Percentiles rank a stretch among this genome's conserved stretches.
phyloP scores from a whole-genome alignment of 495 filamentous ascomycete species.

The Penicillium canariense region DNA sequence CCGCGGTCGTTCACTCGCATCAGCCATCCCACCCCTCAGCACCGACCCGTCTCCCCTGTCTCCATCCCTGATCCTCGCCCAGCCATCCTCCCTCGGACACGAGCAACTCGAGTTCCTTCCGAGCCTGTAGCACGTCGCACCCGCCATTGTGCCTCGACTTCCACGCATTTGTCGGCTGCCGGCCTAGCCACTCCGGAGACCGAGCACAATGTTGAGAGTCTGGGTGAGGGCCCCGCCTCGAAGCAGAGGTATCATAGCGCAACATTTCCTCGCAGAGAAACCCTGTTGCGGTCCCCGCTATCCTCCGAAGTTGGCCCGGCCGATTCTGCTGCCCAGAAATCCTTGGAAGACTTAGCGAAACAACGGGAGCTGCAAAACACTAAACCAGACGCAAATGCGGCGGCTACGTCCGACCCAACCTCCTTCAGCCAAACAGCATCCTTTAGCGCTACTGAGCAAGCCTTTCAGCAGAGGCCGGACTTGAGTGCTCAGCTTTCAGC shows the following conservation, averaged over 20 bases:
- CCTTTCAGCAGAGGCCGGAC: constrained; percentile 25
- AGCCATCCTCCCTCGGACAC: constrained; percentile 26
- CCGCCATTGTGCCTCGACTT: constrained; percentile 29
- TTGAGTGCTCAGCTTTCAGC: constrained; percentile 32
- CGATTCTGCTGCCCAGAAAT: constrained; percentile 4
- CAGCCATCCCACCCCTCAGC: constrained; percentile 32
- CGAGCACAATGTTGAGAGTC: constrained; percentile 30
- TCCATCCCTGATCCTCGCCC: constrained; percentile 60
- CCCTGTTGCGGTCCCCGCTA: constrained; percentile 37
- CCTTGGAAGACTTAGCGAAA: not conserved
- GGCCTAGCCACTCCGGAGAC: constrained; percentile 48
- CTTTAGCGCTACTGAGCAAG: constrained; percentile 21
- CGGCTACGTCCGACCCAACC: constrained; percentile 14
- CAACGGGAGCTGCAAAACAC: constrained; percentile 14
- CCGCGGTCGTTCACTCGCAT: constrained; percentile 29
- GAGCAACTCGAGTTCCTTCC: constrained; percentile 32
- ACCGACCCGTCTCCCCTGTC: constrained; percentile 56
- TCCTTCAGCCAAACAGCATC: constrained; percentile 24
- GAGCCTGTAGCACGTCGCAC: constrained; percentile 36
- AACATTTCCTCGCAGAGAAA: constrained; percentile 33
- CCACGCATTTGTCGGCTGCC: constrained; percentile 30
- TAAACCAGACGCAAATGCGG: constrained; percentile 3
- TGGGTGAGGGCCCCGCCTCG: constrained; percentile 28
- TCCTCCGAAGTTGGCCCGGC: constrained; percentile 33
- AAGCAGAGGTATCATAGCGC: constrained; percentile 39